phyloP scores from a whole-genome alignment of 176 grass and related monocot species.

The Stipa capillata region DNA sequence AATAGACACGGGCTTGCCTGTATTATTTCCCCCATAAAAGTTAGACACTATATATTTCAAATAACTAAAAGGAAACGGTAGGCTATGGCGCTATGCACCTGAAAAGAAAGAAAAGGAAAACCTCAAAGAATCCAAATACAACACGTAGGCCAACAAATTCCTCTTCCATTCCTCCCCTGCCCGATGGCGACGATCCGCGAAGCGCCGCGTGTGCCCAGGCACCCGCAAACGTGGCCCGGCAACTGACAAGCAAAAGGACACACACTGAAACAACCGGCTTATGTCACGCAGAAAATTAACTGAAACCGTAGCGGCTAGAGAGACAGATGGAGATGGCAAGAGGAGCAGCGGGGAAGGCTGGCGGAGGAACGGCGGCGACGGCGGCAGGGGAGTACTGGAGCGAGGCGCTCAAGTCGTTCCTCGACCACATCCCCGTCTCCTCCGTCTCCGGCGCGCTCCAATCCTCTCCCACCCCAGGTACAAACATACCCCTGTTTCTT shows the following conservation, averaged over 20 bases:
- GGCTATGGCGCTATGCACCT: too few relatives aligned
- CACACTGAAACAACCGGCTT: too few relatives aligned
- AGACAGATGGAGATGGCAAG: neutral
- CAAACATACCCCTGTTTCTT: neutral
- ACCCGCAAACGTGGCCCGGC: constrained; percentile 16
- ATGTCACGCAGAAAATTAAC: too few relatives aligned
- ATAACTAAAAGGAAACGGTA: too few relatives aligned
- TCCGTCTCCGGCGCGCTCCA: constrained; percentile 11
- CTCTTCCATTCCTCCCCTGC: too few relatives aligned
- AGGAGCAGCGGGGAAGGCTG: neutral
- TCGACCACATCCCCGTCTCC: constrained; percentile 56
- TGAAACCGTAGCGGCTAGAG: neutral
- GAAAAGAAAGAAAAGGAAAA: neutral
- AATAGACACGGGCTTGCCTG: too few relatives aligned
- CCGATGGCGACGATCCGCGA: neutral
- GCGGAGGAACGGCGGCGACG: neutral
- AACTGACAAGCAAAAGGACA: neutral
- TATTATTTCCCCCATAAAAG: too few relatives aligned
- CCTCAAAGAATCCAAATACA: neutral
- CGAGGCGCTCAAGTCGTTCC: constrained; percentile 54
- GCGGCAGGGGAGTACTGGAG: constrained; percentile 27
- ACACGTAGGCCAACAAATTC: neutral
- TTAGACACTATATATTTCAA: too few relatives aligned
- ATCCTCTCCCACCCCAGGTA: constrained; percentile 16
- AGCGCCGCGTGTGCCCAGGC: neutral